phyloP scores from a whole-genome alignment of 2,329 filamentous ascomycete genomes.

The Aspergillus ustus region DNA sequence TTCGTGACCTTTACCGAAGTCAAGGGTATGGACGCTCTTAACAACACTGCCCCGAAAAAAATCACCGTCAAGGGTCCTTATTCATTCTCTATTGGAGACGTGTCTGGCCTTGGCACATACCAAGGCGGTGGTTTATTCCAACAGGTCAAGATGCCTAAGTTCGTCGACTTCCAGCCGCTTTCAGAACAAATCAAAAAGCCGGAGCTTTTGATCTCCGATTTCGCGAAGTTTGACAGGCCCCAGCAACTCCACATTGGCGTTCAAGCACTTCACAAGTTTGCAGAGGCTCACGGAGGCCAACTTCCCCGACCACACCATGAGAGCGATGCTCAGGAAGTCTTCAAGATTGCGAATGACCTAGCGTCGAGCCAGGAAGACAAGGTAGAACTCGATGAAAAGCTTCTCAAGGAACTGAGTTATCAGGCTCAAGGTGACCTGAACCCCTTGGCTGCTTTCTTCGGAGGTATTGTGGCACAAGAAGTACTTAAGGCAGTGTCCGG shows the following conservation, averaged over 20 bases:
- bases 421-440: slow-evolving; percentile 90
- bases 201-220: slow-evolving; percentile 90
- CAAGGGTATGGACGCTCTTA: slow-evolving; percentile 87
- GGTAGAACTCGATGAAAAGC: slow-evolving; percentile 85
- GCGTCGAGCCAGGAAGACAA: slow-evolving; percentile 70
- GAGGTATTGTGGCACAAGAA: slow-evolving; percentile 90
- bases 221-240: slow-evolving; percentile 95
- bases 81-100: slow-evolving; percentile 95
- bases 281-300: slow-evolving; percentile 69
- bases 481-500: slow-evolving; percentile 96
- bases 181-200: slow-evolving; percentile 80
- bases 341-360: slow-evolving; percentile 75
- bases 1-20: slow-evolving; percentile 94
- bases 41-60: slow-evolving; percentile 82
- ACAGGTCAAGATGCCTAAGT: slow-evolving; percentile 98
- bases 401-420: slow-evolving; percentile 91
- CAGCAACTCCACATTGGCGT: slow-evolving; percentile 90
- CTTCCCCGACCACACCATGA: slow-evolving; percentile 84
- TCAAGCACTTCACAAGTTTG: slow-evolving; percentile 88
- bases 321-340: slow-evolving; percentile 76
- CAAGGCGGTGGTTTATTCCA: slow-evolving; percentile 85
- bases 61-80: slow-evolving; percentile 94
- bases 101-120: slow-evolving; percentile 85
- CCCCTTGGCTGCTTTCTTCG: slow-evolving; percentile 93
- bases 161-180: slow-evolving; percentile 84